These are phyloP conservation scores for Calocybe gambosa DNA, from an alignment of 1,284 basidiomycete genomes.

Conservation along the genomic window DNA sequence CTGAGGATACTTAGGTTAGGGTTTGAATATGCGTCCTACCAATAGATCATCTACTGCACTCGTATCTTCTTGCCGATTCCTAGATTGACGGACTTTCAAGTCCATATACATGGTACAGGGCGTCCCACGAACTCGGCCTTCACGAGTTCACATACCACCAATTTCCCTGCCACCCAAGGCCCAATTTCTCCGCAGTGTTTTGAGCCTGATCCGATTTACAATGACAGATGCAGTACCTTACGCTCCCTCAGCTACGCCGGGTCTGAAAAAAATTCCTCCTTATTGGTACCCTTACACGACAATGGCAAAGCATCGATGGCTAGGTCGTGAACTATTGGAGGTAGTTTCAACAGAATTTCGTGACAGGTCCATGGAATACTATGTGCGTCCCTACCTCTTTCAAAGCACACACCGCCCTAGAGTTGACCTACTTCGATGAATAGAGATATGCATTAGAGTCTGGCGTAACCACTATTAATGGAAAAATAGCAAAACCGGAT, in stretches of 20 bases:
- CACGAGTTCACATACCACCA: constrained; percentile 35
- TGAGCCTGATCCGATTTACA: constrained; percentile 42
- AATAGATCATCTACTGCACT: not conserved
- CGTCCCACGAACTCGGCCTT: constrained; percentile 12
- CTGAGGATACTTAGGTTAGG: not conserved
- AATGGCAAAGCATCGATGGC: constrained; percentile 89
- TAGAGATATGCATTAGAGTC: constrained; percentile 88
- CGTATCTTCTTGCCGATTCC: not conserved
- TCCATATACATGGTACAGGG: constrained; percentile 14
- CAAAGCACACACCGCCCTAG: not conserved
- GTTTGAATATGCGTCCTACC: not conserved
- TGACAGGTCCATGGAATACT: constrained; percentile 88
- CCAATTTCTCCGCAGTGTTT: constrained; percentile 49
- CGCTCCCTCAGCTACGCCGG: constrained; percentile 25
- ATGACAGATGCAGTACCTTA: constrained; percentile 36
- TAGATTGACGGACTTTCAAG: constrained; percentile 7
- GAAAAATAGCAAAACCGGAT: constrained; percentile 72
- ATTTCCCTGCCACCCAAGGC: constrained; percentile 40
- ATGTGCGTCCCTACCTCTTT: constrained; percentile 50
- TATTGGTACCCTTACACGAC: constrained; percentile 87
- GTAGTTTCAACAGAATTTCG: constrained; percentile 87
- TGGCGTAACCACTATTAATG: constrained; percentile 95
- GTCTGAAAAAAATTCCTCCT: constrained; percentile 65
- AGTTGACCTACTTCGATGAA: constrained; percentile 5
- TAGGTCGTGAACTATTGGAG: constrained; percentile 79